phyloP scores from a whole-genome alignment of 1,284 basidiomycete species.

The Lentinula novae-zelandiae region DNA sequence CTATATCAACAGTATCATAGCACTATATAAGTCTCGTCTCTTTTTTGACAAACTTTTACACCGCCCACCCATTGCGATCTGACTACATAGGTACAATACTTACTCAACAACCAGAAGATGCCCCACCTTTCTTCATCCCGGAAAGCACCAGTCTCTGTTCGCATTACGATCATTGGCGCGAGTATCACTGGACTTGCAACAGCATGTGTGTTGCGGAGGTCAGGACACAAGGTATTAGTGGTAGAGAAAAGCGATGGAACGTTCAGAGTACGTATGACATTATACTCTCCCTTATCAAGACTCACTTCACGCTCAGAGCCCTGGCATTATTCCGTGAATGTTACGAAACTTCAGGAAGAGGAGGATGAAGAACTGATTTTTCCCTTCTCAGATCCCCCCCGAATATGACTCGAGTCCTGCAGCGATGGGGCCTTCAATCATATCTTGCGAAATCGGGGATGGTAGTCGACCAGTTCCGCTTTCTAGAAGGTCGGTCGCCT shows the following conservation, averaged over 20 bases:
- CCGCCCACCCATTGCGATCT: not conserved
- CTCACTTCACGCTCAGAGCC: slow-evolving; percentile 23
- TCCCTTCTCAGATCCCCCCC: slow-evolving; percentile 29
- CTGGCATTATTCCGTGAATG: slow-evolving; percentile 29
- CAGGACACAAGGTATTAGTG: slow-evolving; percentile 39
- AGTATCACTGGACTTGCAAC: slow-evolving; percentile 37
- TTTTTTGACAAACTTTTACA: not conserved
- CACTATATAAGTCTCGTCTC: not conserved
- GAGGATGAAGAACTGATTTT: not conserved
- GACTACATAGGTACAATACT: not conserved
- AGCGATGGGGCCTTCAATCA: slow-evolving; percentile 40
- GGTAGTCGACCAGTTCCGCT: slow-evolving; percentile 28
- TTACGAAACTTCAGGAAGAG: not conserved
- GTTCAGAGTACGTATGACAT: slow-evolving; percentile 26
- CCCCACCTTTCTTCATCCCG: slow-evolving; percentile 20
- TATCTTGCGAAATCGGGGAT: slow-evolving; percentile 27
- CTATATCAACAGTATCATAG: no score
- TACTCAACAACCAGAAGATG: slow-evolving; percentile 16
- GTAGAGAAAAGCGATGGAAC: slow-evolving; percentile 34
- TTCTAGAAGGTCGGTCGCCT: slow-evolving; percentile 14
- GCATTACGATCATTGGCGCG: slow-evolving; percentile 37
- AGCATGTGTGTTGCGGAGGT: slow-evolving; percentile 37
- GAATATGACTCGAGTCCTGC: slow-evolving; percentile 41
- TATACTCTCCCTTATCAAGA: not conserved
- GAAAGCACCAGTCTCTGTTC: slow-evolving; percentile 22